Base-by-base conservation (phyloP, 2,329 filamentous ascomycete species). In the Bertia moriformis region DNA sequence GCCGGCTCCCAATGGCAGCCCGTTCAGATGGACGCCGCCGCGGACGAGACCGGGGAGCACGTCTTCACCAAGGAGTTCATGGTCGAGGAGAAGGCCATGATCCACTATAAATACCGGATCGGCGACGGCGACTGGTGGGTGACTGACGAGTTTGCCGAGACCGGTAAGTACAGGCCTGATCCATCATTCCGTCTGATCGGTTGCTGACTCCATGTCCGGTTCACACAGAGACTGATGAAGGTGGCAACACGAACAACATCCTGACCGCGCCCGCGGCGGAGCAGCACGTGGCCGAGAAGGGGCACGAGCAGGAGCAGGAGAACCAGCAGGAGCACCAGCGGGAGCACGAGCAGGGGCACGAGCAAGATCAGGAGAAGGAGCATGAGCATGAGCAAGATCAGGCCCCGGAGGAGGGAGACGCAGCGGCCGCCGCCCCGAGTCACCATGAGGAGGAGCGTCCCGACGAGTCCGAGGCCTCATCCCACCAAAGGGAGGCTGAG, bases 61-160 rank as follows among this genome's bases (percentile, higher is more conserved):
- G 51, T 67, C 12, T 87, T 83, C 51, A 63, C 57, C 33, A 73
- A 73, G 42, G 56, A 65, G 1, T 62, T 84, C 35, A 53, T 65
- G 24, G 63, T 71, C 4, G 61, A 71, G 14, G 61, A 69, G 17
- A 70, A 69, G 17, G 66, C 71, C 37, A 67, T 73, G 41, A 73
- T 84, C 46, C 75, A 83, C 49, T 88, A 86, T 66, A 87, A 85
- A 56, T 81, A 87, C 47, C 70, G 78, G 19, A 61, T 82, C 24
- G 80, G 79, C 7, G 54, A 65, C 15, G 73, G 72, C 37, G 70
- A 83, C 45, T 83, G 76, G 73, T 84, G 80, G 80, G 63, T 76
- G 18, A 55, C 83, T 36, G 73, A 86, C 47, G 74, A 83, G 42
- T 62, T 61, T 35, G 63, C 67, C 40, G 69, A 73, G 13, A 74